Evolutionary conservation across 768 basidiomycete genomes (phyloP).

Genomic region (Coprinellus micaceus): DNA sequence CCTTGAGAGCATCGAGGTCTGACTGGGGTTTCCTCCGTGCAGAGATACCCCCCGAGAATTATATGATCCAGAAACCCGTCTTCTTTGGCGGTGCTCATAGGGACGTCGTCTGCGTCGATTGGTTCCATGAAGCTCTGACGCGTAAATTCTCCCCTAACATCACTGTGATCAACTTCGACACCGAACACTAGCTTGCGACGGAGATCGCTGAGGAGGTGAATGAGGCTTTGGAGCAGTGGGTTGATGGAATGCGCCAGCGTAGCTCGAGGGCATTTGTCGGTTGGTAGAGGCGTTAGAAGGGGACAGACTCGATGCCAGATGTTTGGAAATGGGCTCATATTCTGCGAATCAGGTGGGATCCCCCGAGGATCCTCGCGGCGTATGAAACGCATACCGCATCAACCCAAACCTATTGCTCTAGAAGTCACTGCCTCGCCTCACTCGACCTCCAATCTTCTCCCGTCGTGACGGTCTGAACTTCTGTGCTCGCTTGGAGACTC

Average conservation of each 20-base stretch:
- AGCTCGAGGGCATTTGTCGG: no score
- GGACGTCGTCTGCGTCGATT: constrained; percentile 27
- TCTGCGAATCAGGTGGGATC: no score
- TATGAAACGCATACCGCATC: no score
- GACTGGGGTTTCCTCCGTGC: background rate
- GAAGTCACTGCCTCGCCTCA: no score
- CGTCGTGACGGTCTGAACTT: no score
- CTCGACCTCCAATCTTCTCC: no score
- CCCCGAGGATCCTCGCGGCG: no score
- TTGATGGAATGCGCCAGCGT: background rate
- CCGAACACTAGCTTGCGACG: constrained; percentile 33
- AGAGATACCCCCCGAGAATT: constrained; percentile 24
- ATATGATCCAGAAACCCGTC: constrained; percentile 29
- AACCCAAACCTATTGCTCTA: no score
- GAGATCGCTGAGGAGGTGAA: constrained; percentile 31
- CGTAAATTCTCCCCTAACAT: constrained; percentile 21
- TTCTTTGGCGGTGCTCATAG: constrained; percentile 30
- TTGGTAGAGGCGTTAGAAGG: no score
- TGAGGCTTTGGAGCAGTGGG: constrained; percentile 19
- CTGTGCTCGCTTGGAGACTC: no score
- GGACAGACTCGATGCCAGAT: no score
- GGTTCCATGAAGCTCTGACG: constrained; percentile 9
- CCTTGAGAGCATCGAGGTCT: background rate
- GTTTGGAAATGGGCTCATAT: no score
- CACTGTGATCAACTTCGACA: constrained; percentile 29